Conservation (phyloP, 2,329 filamentous ascomycete species). For the Kalmusia sp. region DNA sequence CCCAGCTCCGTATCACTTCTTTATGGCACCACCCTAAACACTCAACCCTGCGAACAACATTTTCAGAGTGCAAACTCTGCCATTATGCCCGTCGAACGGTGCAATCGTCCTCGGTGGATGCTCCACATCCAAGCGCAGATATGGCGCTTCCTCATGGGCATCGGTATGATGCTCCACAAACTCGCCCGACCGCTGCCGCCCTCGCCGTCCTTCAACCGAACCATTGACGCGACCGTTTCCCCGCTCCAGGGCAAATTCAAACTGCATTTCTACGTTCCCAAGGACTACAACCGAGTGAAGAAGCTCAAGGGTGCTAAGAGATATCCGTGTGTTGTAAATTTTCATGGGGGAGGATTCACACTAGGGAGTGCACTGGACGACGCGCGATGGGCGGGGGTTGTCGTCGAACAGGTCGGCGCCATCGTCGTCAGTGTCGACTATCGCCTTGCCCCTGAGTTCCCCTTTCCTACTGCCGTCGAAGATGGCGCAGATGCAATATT, state of each 20-base stretch:
- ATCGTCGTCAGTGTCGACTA: constrained; percentile 69
- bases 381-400: constrained; percentile 63
- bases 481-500: constrained; percentile 68
- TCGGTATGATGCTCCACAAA: constrained; percentile 73
- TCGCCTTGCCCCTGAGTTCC: constrained; percentile 65
- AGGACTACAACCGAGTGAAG: constrained; percentile 54
- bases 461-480: constrained; percentile 69
- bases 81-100: constrained; percentile 26
- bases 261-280: constrained; percentile 68
- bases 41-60: constrained; percentile 1
- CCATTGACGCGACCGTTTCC: constrained; percentile 59
- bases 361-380: constrained; percentile 67
- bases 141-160: constrained; percentile 72
- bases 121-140: constrained; percentile 68
- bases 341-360: constrained; percentile 70
- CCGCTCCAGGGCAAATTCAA: constrained; percentile 55
- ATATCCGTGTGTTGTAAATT: constrained; percentile 67
- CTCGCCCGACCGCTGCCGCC: constrained; percentile 67
- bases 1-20: constrained; percentile 19
- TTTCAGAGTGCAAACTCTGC: no score
- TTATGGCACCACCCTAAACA: constrained; percentile 3
- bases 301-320: constrained; percentile 50
- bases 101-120: constrained; percentile 60
- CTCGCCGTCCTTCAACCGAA: constrained; percentile 64
- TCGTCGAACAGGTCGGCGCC: constrained; percentile 63